A percentile compares a stretch with the other conserved stretches of the same genome.
phyloP scores from a whole-genome alignment of 768 basidiomycete species.

The Cyathus striatus region DNA sequence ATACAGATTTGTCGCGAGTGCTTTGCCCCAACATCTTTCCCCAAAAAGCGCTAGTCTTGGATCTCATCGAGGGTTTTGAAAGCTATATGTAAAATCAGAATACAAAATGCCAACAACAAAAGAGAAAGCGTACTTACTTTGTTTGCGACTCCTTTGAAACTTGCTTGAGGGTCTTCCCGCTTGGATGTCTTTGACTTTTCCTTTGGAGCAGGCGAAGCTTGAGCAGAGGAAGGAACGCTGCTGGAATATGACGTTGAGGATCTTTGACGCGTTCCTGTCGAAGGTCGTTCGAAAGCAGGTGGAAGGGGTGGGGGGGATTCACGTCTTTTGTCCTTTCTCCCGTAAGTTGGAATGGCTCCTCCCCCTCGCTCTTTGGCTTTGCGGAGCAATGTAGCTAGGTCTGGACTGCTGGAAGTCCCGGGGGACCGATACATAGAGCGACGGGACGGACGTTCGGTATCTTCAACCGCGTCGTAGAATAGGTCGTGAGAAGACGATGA shows the following conservation, averaged over 20 bases:
- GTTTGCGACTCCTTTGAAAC: conserved; percentile 36
- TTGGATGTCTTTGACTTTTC: conserved; percentile 21
- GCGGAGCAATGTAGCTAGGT: conserved; percentile 80
- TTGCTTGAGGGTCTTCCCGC: conserved; percentile 28
- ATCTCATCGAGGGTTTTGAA: conserved; percentile 60
- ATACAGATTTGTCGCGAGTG: conserved; percentile 66
- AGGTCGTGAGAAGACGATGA: conserved; percentile 55
- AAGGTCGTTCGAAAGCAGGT: conserved; percentile 20
- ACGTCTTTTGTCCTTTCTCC: conserved; percentile 25
- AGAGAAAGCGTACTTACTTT: conserved; percentile 37
- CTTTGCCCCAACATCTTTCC: conserved; percentile 74
- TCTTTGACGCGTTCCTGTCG: conserved; percentile 26
- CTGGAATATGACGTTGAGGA: conserved; percentile 36
- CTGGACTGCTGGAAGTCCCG: conserved; percentile 88
- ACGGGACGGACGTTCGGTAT: conserved; percentile 69
- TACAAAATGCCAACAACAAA: conserved; percentile 4
- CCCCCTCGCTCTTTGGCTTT: conserved; percentile 74
- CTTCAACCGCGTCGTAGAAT: conserved; percentile 56
- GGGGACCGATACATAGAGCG: conserved; percentile 84
- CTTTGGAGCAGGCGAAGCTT: conserved; percentile 27
- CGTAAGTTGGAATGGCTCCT: conserved; percentile 24
- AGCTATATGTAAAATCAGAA: conserved; percentile 29
- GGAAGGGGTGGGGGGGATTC: conserved; percentile 45
- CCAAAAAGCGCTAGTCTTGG: conserved; percentile 77
- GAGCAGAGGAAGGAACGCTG: conserved; percentile 16